These are phyloP conservation scores for Platismatia glauca DNA, from an alignment of 495 filamentous ascomycete genomes.

Conservation along the genomic window DNA sequence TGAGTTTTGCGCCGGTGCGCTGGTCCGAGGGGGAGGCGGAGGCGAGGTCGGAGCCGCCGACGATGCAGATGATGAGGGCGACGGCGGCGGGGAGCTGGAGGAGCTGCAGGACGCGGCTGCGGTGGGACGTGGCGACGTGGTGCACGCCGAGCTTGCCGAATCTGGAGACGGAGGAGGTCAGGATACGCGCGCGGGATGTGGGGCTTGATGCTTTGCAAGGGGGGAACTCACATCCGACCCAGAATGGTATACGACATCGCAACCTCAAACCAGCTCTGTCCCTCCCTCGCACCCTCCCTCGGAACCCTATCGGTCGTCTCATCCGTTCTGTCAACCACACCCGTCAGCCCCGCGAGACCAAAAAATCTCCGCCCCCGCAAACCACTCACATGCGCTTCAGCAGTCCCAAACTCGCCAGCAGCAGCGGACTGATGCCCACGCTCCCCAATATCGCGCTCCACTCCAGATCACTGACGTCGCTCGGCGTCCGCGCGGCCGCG, in stretches of 20 bases:
- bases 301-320: neutral
- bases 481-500: conserved; percentile 1
- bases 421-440: conserved; percentile 18
- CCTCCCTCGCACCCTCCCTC: neutral
- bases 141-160: neutral
- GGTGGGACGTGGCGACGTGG: neutral
- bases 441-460: conserved; percentile 15
- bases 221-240: neutral
- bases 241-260: neutral
- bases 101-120: conserved; percentile 11
- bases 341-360: neutral
- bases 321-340: neutral
- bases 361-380: too few relatives aligned
- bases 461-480: neutral
- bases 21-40: neutral
- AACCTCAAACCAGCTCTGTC: neutral
- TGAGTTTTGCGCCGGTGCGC: conserved; percentile 7
- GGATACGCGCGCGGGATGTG: too few relatives aligned
- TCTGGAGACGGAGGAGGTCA: neutral
- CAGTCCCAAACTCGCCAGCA: conserved; percentile 16
- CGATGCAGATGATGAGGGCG: conserved; percentile 16
- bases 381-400: conserved; percentile 18
- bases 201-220: neutral
- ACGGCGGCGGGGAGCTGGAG: conserved; percentile 8
- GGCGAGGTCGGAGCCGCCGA: conserved; percentile 13